Evolutionary conservation across 192 early-diverging fungal genomes (phyloP).

Genomic region (Obelidium mucronatum): DNA sequence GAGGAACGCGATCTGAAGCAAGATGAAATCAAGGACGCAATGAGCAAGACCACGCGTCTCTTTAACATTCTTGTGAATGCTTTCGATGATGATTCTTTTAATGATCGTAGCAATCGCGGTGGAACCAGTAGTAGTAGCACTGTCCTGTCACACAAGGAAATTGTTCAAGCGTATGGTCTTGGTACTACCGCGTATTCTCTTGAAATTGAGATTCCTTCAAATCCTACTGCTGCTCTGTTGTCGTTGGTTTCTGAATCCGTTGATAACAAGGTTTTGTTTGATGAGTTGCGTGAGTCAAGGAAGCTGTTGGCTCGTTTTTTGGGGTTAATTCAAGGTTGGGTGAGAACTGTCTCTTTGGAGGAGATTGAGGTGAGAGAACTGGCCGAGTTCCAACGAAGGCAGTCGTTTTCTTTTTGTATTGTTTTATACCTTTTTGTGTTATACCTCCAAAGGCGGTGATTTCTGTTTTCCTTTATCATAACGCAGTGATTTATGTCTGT

Average conservation of each 20-base stretch:
- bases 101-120: neutral
- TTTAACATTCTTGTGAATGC: constrained; percentile 9
- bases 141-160: constrained; percentile 9
- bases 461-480: no score
- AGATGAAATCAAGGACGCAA: neutral
- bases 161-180: constrained; percentile 22
- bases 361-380: constrained; percentile 8
- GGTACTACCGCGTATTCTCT: constrained; percentile 19
- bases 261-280: constrained; percentile 30
- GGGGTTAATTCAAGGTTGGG: neutral
- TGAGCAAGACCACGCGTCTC: neutral
- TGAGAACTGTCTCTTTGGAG: constrained; percentile 12
- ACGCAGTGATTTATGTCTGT: no score
- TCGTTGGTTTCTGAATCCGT: constrained; percentile 7
- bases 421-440: no score
- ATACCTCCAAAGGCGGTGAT: no score
- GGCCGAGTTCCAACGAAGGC: no score
- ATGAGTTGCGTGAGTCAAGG: constrained; percentile 18
- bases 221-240: neutral
- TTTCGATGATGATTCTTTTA: no score
- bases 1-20: constrained; percentile 1
- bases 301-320: neutral
- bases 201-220: constrained; percentile 7
- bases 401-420: no score
- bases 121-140: neutral